Evolutionary conservation across 2,329 filamentous ascomycete species (phyloP).

Genomic region (Fusarium begoniae): DNA sequence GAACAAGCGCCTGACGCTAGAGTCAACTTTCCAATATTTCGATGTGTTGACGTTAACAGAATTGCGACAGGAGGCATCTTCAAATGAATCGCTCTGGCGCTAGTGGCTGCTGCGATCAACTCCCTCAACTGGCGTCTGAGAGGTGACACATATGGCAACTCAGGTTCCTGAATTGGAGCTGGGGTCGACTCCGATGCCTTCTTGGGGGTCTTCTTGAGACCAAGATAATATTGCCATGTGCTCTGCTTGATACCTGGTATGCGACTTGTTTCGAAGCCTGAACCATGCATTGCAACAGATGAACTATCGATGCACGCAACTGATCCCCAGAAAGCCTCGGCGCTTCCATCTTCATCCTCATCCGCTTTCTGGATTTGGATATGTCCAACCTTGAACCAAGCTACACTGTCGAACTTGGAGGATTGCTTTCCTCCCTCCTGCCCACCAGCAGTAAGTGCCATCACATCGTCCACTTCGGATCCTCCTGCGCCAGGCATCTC

Average conservation of each 20-base stretch:
- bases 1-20: slow-evolving; percentile 80
- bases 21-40: slow-evolving; percentile 91
- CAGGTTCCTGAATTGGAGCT: slow-evolving; percentile 55
- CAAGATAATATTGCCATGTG: slow-evolving; percentile 91
- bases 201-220: slow-evolving; percentile 73
- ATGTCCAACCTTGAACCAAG: slow-evolving; percentile 92
- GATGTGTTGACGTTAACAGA: slow-evolving; percentile 88
- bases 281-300: slow-evolving; percentile 89
- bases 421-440: slow-evolving; percentile 39
- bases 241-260: slow-evolving; percentile 80
- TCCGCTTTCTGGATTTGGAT: slow-evolving; percentile 67
- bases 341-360: slow-evolving; percentile 66
- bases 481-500: slow-evolving; percentile 70
- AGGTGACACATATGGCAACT: slow-evolving; percentile 63
- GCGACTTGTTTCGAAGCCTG: slow-evolving; percentile 84
- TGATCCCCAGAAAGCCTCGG: slow-evolving; percentile 82
- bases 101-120: slow-evolving; percentile 87
- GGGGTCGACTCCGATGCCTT: slow-evolving; percentile 50
- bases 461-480: slow-evolving; percentile 76
- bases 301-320: slow-evolving; percentile 87
- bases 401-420: slow-evolving; percentile 68
- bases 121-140: slow-evolving; percentile 80
- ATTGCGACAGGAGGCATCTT: slow-evolving; percentile 90
- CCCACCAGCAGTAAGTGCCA: slow-evolving; percentile 59
- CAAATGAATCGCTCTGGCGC: slow-evolving; percentile 84